These are phyloP conservation scores for Sutorius australiensis DNA, from an alignment of 768 basidiomycete genomes.

Conservation along the genomic window DNA sequence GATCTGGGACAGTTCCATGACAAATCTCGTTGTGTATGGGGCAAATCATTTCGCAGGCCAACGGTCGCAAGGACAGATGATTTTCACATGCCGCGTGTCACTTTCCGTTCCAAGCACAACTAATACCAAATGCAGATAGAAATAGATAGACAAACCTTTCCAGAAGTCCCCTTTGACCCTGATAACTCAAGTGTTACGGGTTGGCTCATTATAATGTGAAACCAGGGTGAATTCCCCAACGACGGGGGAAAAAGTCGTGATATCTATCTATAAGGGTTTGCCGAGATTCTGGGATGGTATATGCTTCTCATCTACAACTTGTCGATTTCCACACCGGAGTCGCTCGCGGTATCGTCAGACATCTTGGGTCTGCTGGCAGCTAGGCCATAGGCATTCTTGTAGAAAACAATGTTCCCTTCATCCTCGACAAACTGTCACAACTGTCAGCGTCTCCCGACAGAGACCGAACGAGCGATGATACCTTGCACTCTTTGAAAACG, in stretches of 20 bases:
- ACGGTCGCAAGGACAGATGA: no score
- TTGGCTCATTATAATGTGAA: not conserved
- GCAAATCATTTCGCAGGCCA: no score
- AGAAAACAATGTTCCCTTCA: slow-evolving; percentile 86
- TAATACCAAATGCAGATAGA: not conserved
- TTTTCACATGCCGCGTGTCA: not conserved
- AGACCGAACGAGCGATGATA: slow-evolving; percentile 14
- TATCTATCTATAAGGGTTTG: slow-evolving; percentile 7
- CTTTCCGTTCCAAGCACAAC: not conserved
- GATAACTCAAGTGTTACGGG: not conserved
- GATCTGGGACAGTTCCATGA: no score
- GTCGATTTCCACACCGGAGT: slow-evolving; percentile 64
- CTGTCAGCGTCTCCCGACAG: not conserved
- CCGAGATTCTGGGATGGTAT: slow-evolving; percentile 1
- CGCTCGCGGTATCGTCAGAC: slow-evolving; percentile 52
- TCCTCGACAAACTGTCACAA: slow-evolving; percentile 82
- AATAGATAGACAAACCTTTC: not conserved
- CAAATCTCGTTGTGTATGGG: no score
- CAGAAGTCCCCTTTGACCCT: not conserved
- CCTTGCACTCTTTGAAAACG: slow-evolving; percentile 76
- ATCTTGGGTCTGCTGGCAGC: slow-evolving; percentile 68
- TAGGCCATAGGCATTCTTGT: slow-evolving; percentile 81
- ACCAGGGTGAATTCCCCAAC: not conserved
- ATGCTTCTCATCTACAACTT: slow-evolving; percentile 27
- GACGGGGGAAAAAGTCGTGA: not conserved